Evolutionary conservation across 2,329 filamentous ascomycete species (phyloP), one percentile per base, ranked within the genome.

Genomic region (Pseudocercospora crystallina): DNA sequence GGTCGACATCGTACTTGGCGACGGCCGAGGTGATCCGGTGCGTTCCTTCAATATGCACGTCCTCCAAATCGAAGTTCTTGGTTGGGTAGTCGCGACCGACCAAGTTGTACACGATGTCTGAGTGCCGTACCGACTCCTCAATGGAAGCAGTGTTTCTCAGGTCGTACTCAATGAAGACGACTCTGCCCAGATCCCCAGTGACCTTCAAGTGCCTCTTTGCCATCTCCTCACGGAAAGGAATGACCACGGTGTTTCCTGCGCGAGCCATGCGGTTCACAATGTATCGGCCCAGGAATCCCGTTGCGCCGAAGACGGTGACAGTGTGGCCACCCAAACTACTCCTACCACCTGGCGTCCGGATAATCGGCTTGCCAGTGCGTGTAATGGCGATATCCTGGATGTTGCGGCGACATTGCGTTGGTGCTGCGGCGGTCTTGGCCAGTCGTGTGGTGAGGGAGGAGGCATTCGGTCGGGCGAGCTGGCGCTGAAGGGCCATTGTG

Each of bases 181-280:
- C 82, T 63, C 89, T 83, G 57, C 94, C 94, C 54, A 99, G 79
- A 73, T 99, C 94, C 74, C 94, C 94, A n/a, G 90, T 81, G 52
- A 96, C 85, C 77, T 97, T 97, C 68, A 99, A 79, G 76, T 97
- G 92, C 63, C 94, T 86, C 81, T 97, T 97, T 63, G 87, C 80
- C 91, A 96, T 97, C 75, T 97, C 94, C 78, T 99, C 94, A 39
- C 94, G 86, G 80, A 84, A 99, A 43, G 94, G 94, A 53, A 97
- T 74, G 53, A 99, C 84, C 35, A 99, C 94, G 34, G 87, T 96
- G 74, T 90, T 95, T 85, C 94, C 94, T 76, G 90, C 84, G 58
- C 89, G 86, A 63, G 94, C 92, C 69, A 99, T 81, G 71, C 90
- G 83, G 76, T 96, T 96, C 69, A 99, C 94, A 69, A 99, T 95